These are phyloP conservation scores for Ustilago trichophora DNA, from an alignment of 1,284 basidiomycete genomes.

Conservation along the genomic window DNA sequence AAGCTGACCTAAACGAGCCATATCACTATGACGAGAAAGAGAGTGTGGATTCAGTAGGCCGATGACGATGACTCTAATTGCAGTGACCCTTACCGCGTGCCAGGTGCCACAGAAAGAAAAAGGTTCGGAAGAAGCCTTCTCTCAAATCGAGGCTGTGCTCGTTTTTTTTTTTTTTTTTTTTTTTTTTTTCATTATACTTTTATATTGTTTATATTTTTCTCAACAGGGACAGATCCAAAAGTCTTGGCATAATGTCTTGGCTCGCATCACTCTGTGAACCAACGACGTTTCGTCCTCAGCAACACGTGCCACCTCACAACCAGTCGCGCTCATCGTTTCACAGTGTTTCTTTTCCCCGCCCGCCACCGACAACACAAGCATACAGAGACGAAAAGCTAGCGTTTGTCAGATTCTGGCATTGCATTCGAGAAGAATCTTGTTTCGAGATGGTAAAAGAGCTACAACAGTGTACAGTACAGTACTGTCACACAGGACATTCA, in stretches of 20 bases:
- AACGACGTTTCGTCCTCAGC: neutral
- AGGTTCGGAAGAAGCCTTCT: slow-evolving; percentile 19
- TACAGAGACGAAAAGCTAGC: no score
- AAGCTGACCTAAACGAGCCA: no score
- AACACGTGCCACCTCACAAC: slow-evolving; percentile 1
- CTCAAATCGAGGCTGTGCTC: slow-evolving; percentile 37
- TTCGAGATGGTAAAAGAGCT: no score
- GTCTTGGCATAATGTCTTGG: slow-evolving; percentile 32
- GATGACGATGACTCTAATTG: no score
- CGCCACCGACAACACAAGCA: neutral
- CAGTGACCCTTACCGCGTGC: no score
- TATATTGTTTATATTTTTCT: neutral
- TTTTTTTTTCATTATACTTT: neutral
- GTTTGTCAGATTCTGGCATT: no score
- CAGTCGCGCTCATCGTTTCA: no score
- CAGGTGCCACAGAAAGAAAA: neutral
- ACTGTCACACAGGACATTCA: no score
- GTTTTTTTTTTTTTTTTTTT: neutral
- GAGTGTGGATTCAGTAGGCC: no score
- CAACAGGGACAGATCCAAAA: slow-evolving; percentile 5
- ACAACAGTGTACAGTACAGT: no score
- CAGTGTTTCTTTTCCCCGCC: neutral
- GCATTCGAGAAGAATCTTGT: no score
- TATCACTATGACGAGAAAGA: no score
- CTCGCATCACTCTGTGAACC: neutral